phyloP scores from a whole-genome alignment of 2,329 filamentous ascomycete genomes.

The Orbilia ellipsospora region DNA sequence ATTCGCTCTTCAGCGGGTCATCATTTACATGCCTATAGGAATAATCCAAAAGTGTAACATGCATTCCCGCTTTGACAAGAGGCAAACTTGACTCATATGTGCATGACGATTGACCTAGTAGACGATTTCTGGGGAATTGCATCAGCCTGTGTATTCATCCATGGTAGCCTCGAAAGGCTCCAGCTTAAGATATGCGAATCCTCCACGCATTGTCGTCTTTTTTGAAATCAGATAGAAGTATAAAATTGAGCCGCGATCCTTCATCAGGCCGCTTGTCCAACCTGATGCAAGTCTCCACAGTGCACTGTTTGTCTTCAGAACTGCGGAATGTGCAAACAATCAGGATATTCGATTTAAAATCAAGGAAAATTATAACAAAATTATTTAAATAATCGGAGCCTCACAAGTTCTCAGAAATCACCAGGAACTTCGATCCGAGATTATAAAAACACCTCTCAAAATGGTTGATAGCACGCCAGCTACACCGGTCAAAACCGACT shows the following conservation, averaged over 20 bases:
- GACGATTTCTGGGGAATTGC: not conserved
- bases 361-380: no score
- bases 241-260: conserved; percentile 3
- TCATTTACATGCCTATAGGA: no score
- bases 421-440: not conserved
- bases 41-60: conserved; percentile 2
- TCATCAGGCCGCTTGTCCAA: not conserved
- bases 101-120: conserved; percentile 11
- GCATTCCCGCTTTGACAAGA: not conserved
- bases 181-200: conserved; percentile 6
- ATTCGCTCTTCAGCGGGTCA: no score
- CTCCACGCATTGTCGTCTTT: not conserved
- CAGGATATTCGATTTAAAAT: no score
- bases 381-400: no score
- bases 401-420: conserved; percentile 1
- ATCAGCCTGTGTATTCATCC: not conserved
- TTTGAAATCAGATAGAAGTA: not conserved
- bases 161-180: conserved; percentile 2
- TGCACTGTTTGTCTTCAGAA: no score
- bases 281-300: no score
- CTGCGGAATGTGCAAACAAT: no score
- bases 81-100: conserved; percentile 16
- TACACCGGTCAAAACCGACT: conserved; percentile 5
- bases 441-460: not conserved
- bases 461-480: conserved; percentile 19